Conservation (phyloP, 352 stramenopile genomes). For the Pythium dissotocum region DNA sequence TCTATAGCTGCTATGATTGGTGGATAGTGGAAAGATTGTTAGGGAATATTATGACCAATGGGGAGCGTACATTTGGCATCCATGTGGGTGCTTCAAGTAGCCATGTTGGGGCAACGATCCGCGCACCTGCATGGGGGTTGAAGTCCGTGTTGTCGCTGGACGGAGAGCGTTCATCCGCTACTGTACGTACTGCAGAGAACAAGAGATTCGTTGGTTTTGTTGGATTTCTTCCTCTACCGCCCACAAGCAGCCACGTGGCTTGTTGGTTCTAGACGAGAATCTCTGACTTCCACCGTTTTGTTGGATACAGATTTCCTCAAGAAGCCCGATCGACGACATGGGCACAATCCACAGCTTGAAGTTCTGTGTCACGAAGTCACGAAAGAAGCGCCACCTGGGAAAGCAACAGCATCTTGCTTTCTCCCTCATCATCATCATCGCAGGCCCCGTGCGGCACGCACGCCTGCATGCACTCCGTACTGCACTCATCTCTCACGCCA, state of each 20-base stretch:
- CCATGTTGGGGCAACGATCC: slow-evolving; percentile 3
- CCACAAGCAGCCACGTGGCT: slow-evolving; percentile 2
- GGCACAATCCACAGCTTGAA: not conserved
- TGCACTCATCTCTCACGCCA: not conserved
- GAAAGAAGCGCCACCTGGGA: slow-evolving; percentile 4
- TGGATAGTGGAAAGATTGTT: not conserved
- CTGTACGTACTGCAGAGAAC: not conserved
- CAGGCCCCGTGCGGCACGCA: not conserved
- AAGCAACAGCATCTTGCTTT: not conserved
- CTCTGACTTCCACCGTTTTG: not conserved
- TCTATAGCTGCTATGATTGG: not conserved
- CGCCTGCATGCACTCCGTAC: not conserved
- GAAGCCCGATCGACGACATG: not conserved
- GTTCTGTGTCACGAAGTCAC: slow-evolving; percentile 6
- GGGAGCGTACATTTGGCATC: not conserved
- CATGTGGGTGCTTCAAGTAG: slow-evolving; percentile 9
- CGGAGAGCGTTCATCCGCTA: not conserved
- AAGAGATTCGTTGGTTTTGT: slow-evolving; percentile 2
- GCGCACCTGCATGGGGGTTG: slow-evolving; percentile 5
- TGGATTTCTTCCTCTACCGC: not conserved
- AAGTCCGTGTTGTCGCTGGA: slow-evolving; percentile 2
- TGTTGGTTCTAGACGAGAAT: not conserved
- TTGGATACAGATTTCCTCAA: not conserved
- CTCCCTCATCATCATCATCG: slow-evolving; percentile 4
- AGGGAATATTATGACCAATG: slow-evolving; percentile 2